Base-by-base conservation (phyloP, 306 rosid species). In the Acmispon strigosus region DNA sequence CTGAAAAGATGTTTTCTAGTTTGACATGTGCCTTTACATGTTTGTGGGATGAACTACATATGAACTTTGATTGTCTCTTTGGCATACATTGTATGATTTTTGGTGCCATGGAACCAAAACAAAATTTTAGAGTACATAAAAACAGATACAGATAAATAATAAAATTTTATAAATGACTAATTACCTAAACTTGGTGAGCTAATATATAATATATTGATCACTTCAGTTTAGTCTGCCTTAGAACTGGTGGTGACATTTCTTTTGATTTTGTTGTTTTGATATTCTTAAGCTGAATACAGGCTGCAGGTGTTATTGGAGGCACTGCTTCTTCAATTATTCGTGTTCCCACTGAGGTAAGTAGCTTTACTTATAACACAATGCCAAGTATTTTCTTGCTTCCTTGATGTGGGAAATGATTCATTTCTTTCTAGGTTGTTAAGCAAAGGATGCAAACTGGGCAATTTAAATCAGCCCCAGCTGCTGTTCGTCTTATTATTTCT, bases 221-320 rank as follows among this genome's bases (percentile, higher is more conserved):
- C 1, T 62, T 10, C 41, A 19, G 36, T 11, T 54, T 64, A 74
- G 43, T 7, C 11, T 36, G 58, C 45, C 37, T 34, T 49, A 18
- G 69, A 19, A 45, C 20, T 54, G 49, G 13, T 32, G 61, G 10
- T 41, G 65, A 27, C 24, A 37, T 70, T 29, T 70, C 20, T 45
- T 20, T 36, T 32, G 0, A 32, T 20, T 58, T 55, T 55, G 58
- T 56, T 74, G 11, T 66, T 79, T 45, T 75, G 70, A 82, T 79
- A 56, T 69, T 55, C 70, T 64, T 57, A 76, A 75, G 78, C 82
- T 81, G 70, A 62, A 62, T 77, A 66, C 86, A 90, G 96, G 76
- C 90, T 79, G 93, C 94, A 81, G 96, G 94, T 82, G 79, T 85
- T 71, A 75, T 88, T 69, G 94, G 87, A 58, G 94, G 96, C 44